Evolutionary conservation across 805 yeast species (phyloP).

Genomic region (Pichia occidentalis): DNA sequence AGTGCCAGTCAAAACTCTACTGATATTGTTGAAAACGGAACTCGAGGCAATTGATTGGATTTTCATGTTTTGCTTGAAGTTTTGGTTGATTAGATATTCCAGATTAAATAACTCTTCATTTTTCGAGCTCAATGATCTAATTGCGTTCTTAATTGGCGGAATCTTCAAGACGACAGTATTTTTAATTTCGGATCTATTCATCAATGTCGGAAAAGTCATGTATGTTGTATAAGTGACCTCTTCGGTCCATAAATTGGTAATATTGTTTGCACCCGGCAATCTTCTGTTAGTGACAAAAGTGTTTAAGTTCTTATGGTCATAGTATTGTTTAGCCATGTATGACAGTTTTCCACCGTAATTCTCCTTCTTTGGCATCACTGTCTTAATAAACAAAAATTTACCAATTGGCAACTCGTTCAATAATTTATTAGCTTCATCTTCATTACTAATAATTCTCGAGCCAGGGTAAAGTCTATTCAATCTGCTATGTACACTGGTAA

Average conservation of each 20-base stretch:
- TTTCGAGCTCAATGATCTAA: conserved; percentile 57
- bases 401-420: conserved; percentile 55
- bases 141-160: conserved; percentile 83
- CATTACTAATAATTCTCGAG: conserved; percentile 57
- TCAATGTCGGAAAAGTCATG: conserved; percentile 78
- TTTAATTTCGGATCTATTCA: conserved; percentile 74
- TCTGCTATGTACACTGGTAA: conserved; percentile 74
- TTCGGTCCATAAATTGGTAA: conserved; percentile 81
- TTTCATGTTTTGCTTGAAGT: conserved; percentile 31
- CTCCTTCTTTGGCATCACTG: conserved; percentile 64
- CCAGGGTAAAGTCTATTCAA: conserved; percentile 74
- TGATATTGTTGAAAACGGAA: conserved; percentile 53
- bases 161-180: conserved; percentile 42
- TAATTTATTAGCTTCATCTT: conserved; percentile 46
- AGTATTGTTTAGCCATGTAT: conserved; percentile 63
- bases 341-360: conserved; percentile 36
- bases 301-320: conserved; percentile 66
- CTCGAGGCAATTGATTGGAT: conserved; percentile 20
- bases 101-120: conserved; percentile 65
- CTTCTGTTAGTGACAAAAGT: conserved; percentile 64
- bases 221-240: conserved; percentile 72
- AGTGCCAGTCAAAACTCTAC: conserved; percentile 73
- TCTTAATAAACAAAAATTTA: conserved; percentile 61
- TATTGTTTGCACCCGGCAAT: conserved; percentile 65
- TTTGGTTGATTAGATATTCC: conserved; percentile 50